Base-by-base conservation (phyloP, 257 asterid species). In the Paulownia fortunei region DNA sequence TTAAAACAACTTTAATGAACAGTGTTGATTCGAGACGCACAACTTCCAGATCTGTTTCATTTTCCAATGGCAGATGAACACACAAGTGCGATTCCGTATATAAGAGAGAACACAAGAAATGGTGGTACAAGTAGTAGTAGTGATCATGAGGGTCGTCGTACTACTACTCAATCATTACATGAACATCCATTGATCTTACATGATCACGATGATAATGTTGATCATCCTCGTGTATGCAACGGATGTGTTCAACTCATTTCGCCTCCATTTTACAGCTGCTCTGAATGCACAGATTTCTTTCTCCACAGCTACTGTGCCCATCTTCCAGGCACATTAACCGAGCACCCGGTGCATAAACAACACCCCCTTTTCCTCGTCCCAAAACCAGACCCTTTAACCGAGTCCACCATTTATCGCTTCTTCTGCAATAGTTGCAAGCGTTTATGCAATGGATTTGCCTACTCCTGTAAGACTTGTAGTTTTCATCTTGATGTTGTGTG, bases 211-310 rank as follows among this genome's bases (percentile, higher is more conserved):
- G 51, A 64, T 7, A 51, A 64, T 0, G 27, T 12, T 0, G 10
- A n/a, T 19, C 6, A 41, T 41, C 47, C 47, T 5, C 47, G 47
- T 41, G 47, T 41, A 5, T 41, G 47, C 47, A 41, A 10, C 11
- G 47, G 6, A 10, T 41, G 47, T 10, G 8, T 41, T 41, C 65
- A 27, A n/a, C n/a, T n/a, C n/a, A n/a, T n/a, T n/a, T n/a, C n/a
- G n/a, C n/a, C n/a, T n/a, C n/a, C n/a, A n/a, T 58, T 27, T 61
- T 61, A 61, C 70, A 64, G 51, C 2, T 36, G 70, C 70, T 64
- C 13, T 4, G 15, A 2, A 16, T 64, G 44, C 51, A 11, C 44
- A 23, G 2, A 54, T n/a, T 18, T 64, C 24, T 64, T 64, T 5
- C 51, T 36, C 30, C 70, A 64, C 51, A 16, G 8, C 1, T 42